A percentile compares a stretch with the other conserved stretches of the same genome.
These are phyloP conservation scores for Arabidopsis lyrata DNA, from an alignment of 441 rosid genomes.

Conservation along the genomic window DNA sequence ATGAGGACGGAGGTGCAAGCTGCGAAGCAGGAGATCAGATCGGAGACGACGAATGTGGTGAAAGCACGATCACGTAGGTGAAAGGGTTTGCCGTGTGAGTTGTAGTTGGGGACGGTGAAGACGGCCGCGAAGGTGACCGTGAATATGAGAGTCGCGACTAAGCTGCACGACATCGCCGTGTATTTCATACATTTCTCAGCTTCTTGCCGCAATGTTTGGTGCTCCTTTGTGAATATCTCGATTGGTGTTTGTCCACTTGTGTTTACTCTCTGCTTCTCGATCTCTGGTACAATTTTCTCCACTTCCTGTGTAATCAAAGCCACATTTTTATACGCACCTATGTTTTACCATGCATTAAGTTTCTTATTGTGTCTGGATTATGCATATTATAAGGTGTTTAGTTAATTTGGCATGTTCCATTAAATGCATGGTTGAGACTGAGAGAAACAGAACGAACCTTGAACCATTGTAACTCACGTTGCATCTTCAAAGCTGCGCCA, in stretches of 20 bases:
- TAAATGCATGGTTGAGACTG: constrained; percentile 34
- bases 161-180: constrained; percentile 47
- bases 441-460: constrained; percentile 44
- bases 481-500: constrained; percentile 58
- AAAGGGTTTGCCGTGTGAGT: constrained; percentile 18
- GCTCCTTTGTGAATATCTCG: constrained; percentile 47
- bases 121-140: constrained; percentile 51
- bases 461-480: constrained; percentile 63
- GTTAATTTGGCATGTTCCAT: neutral
- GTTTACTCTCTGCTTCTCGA: constrained; percentile 29
- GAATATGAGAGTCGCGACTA: constrained; percentile 51
- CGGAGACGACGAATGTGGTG: constrained; percentile 39
- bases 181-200: constrained; percentile 57
- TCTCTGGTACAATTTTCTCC: constrained; percentile 35
- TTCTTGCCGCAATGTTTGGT: constrained; percentile 40
- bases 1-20: constrained; percentile 49
- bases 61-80: neutral
- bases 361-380: neutral
- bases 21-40: constrained; percentile 50
- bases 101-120: constrained; percentile 49
- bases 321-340: neutral
- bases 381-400: constrained; percentile 12
- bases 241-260: constrained; percentile 39
- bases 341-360: neutral
- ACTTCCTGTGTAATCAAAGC: constrained; percentile 27